phyloP scores from a whole-genome alignment of 345 rosid genomes.

The Moricandia moricandioides region DNA sequence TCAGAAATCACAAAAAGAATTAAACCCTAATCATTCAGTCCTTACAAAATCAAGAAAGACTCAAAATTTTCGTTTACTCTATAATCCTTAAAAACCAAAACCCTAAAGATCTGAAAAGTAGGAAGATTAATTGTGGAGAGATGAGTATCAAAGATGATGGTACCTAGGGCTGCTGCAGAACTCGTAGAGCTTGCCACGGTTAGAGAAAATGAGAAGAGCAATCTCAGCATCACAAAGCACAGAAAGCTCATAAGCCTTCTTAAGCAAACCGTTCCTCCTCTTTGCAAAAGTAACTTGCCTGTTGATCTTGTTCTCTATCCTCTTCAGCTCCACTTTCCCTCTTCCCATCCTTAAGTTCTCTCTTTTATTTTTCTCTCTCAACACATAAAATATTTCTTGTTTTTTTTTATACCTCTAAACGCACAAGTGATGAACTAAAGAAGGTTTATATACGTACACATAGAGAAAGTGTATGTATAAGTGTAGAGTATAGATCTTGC shows the following conservation, averaged over 20 bases:
- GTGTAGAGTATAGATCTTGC: constrained; percentile 22
- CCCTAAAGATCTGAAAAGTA: constrained; percentile 21
- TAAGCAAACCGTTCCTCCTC: constrained; percentile 40
- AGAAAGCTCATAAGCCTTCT: constrained; percentile 42
- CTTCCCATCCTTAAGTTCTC: constrained; percentile 46
- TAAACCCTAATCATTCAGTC: constrained; percentile 5
- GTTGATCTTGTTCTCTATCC: constrained; percentile 63
- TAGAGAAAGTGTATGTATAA: constrained; percentile 2
- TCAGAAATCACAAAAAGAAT: constrained; percentile 1
- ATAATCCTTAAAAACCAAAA: not conserved
- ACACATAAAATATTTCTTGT: not conserved
- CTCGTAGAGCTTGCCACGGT: constrained; percentile 61
- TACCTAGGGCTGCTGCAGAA: constrained; percentile 59
- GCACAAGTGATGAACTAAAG: not conserved
- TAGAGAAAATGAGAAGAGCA: constrained; percentile 66
- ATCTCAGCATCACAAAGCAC: constrained; percentile 45
- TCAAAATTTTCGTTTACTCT: not conserved
- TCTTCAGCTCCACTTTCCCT: constrained; percentile 61
- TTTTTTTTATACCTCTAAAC: not conserved
- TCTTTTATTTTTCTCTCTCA: constrained; percentile 11
- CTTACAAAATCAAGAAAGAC: constrained; percentile 18
- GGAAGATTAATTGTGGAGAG: not conserved
- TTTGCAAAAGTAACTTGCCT: constrained; percentile 44
- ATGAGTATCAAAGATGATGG: not conserved
- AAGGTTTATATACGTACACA: constrained; percentile 18